These are phyloP conservation scores for Suillus plorans DNA, from an alignment of 768 basidiomycete species.

Conservation along the genomic window DNA sequence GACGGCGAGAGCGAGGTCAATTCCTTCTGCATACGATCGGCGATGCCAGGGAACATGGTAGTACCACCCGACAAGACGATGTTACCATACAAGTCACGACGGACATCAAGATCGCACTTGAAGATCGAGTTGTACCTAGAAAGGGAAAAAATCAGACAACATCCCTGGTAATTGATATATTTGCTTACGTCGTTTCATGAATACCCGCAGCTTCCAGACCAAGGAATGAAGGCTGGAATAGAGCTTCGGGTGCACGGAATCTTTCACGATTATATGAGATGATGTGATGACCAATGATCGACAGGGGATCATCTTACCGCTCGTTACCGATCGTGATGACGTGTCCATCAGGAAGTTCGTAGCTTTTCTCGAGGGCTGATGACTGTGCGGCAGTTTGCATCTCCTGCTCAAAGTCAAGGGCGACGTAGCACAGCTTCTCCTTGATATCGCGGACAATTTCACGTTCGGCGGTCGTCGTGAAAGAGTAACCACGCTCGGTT, in stretches of 20 bases:
- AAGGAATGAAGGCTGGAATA: slow-evolving; percentile 60
- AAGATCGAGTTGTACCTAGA: slow-evolving; percentile 56
- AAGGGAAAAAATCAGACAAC: slow-evolving; percentile 4
- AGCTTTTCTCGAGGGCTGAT: slow-evolving; percentile 88
- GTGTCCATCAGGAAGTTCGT: slow-evolving; percentile 91
- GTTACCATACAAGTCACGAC: slow-evolving; percentile 35
- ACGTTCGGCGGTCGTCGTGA: slow-evolving; percentile 91
- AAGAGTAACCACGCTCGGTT: slow-evolving; percentile 89
- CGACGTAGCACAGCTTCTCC: slow-evolving; percentile 91
- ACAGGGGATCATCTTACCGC: slow-evolving; percentile 34
- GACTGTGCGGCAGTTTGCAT: slow-evolving; percentile 88
- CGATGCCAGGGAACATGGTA: slow-evolving; percentile 96
- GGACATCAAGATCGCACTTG: slow-evolving; percentile 72
- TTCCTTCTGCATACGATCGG: slow-evolving; percentile 96
- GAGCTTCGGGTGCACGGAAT: slow-evolving; percentile 57
- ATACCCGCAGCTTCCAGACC: slow-evolving; percentile 85
- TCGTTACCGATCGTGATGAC: slow-evolving; percentile 86
- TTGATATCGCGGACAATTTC: slow-evolving; percentile 98
- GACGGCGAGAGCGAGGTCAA: slow-evolving; percentile 75
- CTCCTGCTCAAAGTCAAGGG: slow-evolving; percentile 93
- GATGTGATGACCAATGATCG: slow-evolving; percentile 1
- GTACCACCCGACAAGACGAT: slow-evolving; percentile 73
- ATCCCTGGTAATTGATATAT: background rate
- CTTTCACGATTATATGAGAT: slow-evolving; percentile 20
- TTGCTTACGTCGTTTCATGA: slow-evolving; percentile 59